Evolutionary conservation across 257 asterid genomes (phyloP).

Genomic region (Striga asiatica): DNA sequence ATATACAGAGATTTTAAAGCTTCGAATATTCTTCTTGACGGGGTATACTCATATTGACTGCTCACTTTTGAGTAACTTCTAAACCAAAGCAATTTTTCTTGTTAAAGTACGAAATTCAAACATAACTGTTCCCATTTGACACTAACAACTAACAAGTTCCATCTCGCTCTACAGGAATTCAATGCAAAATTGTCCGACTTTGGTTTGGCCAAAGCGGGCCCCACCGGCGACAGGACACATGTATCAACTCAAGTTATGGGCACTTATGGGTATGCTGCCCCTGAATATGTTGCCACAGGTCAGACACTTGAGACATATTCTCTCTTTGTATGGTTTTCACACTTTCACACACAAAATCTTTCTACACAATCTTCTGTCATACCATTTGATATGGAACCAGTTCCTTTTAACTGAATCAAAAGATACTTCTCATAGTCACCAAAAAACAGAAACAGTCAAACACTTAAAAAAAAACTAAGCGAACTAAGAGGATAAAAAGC

Average conservation of each 20-base stretch:
- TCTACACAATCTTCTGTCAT: too few relatives aligned
- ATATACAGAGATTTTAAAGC: constrained; percentile 93
- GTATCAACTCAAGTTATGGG: constrained; percentile 94
- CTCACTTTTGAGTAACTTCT: neutral
- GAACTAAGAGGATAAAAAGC: too few relatives aligned
- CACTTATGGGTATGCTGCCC: constrained; percentile 91
- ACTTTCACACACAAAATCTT: too few relatives aligned
- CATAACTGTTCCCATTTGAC: too few relatives aligned
- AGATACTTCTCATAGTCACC: too few relatives aligned
- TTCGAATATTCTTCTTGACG: constrained; percentile 70
- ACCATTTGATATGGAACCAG: too few relatives aligned
- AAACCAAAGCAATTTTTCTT: neutral
- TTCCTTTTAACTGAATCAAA: too few relatives aligned
- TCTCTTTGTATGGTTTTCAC: too few relatives aligned
- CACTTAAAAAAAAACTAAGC: too few relatives aligned
- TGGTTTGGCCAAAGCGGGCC: constrained; percentile 91
- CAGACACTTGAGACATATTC: neutral
- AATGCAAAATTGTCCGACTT: constrained; percentile 83
- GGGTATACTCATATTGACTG: constrained; percentile 22
- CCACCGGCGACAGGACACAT: constrained; percentile 86
- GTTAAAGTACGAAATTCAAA: too few relatives aligned
- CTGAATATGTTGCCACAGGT: constrained; percentile 96
- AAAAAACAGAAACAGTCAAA: too few relatives aligned
- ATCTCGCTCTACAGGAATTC: constrained; percentile 65
- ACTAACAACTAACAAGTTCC: too few relatives aligned